These are phyloP conservation scores for Catunica adiposa DNA, from an alignment of 2,329 filamentous ascomycete species.

Conservation along the genomic window DNA sequence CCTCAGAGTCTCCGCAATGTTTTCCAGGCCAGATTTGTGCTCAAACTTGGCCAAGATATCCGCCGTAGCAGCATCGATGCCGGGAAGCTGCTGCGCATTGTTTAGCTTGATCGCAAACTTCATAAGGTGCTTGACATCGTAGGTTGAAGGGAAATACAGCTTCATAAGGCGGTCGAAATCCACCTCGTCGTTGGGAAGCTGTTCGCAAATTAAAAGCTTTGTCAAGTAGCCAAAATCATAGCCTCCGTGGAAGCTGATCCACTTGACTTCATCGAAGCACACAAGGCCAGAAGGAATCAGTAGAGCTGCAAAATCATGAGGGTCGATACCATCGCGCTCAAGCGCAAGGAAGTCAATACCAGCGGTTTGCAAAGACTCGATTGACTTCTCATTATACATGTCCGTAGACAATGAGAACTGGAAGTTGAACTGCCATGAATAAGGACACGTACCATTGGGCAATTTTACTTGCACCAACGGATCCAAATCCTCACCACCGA, in stretches of 20 bases:
- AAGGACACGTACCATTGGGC: conserved; percentile 46
- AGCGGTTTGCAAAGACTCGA: conserved; percentile 73
- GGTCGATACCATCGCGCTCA: conserved; percentile 78
- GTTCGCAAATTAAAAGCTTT: conserved; percentile 73
- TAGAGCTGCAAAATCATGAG: conserved; percentile 71
- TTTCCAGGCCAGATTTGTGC: conserved; percentile 79
- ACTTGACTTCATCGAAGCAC: conserved; percentile 72
- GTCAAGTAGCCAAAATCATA: conserved; percentile 97
- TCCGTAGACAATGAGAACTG: conserved; percentile 86
- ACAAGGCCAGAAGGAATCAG: conserved; percentile 86
- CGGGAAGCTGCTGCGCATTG: conserved; percentile 44
- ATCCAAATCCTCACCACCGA: conserved; percentile 29
- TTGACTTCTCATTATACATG: conserved; percentile 95
- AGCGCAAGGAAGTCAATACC: conserved; percentile 84
- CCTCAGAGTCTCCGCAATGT: conserved; percentile 83
- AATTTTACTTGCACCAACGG: conserved; percentile 22
- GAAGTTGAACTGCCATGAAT: conserved; percentile 99
- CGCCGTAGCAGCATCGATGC: conserved; percentile 44
- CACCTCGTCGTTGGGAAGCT: conserved; percentile 73
- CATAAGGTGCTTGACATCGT: conserved; percentile 95
- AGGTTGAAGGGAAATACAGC: conserved; percentile 82
- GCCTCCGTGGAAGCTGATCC: conserved; percentile 94
- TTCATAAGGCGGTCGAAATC: conserved; percentile 81
- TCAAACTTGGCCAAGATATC: conserved; percentile 74
- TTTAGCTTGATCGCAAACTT: conserved; percentile 66